Evolutionary conservation across 2,329 filamentous ascomycete genomes (phyloP).

Genomic region (Apiospora rasikravindrae): DNA sequence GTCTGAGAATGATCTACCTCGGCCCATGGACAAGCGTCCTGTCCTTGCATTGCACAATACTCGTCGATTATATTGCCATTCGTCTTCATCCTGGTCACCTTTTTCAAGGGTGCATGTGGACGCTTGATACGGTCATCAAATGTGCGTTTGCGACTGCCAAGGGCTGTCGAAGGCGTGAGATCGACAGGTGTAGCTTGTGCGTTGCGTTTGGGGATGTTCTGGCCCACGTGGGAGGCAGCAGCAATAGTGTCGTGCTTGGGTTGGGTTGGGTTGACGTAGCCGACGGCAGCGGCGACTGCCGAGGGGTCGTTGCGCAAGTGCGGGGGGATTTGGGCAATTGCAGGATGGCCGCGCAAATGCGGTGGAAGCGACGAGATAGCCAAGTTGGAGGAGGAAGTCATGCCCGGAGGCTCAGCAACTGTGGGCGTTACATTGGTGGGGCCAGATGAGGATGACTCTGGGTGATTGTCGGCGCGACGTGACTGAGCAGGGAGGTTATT

Average conservation of each 20-base stretch:
- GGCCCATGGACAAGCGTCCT: conserved; percentile 68
- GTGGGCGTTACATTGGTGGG: not conserved
- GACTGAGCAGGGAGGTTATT: conserved; percentile 40
- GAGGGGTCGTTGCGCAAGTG: conserved; percentile 4
- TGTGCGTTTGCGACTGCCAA: conserved; percentile 77
- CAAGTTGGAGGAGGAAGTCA: not conserved
- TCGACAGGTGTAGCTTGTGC: conserved; percentile 28
- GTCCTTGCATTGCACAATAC: conserved; percentile 54
- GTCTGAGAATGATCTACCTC: conserved; percentile 59
- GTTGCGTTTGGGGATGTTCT: conserved; percentile 27
- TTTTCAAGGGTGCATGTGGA: conserved; percentile 59
- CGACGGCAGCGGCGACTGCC: conserved; percentile 13
- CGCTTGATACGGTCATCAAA: conserved; percentile 70
- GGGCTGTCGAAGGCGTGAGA: conserved; percentile 47
- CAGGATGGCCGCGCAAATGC: not conserved
- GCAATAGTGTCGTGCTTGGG: conserved; percentile 18
- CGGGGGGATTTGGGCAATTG: not conserved
- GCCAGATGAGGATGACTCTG: not conserved
- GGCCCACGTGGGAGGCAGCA: conserved; percentile 9
- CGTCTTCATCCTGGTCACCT: conserved; percentile 52
- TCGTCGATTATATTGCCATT: conserved; percentile 55
- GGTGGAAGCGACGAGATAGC: not conserved
- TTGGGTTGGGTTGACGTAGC: not conserved
- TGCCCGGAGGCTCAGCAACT: not conserved
- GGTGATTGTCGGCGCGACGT: not conserved